Percentiles rank a stretch among this genome's conserved stretches.
Evolutionary conservation across 2,329 filamentous ascomycete species (phyloP).

Genomic region (Fusarium guadeloupense): DNA sequence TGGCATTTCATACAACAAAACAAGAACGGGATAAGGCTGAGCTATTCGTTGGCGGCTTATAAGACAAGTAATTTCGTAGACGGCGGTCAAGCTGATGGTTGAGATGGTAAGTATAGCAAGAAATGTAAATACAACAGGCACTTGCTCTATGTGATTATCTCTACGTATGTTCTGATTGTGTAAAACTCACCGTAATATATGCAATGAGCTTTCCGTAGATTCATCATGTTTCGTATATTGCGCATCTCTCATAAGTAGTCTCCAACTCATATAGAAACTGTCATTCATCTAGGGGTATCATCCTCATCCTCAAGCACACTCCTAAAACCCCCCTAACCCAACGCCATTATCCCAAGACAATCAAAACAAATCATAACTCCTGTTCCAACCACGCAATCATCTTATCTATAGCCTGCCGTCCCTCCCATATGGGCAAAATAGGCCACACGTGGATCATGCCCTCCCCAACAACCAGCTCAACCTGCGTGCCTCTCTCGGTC

Average conservation of each 20-base stretch:
- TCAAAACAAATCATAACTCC: slow-evolving; percentile 1
- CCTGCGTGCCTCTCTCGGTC: slow-evolving; percentile 38
- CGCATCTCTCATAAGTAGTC: neutral
- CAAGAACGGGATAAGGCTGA: neutral
- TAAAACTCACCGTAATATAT: neutral
- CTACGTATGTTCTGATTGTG: neutral
- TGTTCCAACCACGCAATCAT: slow-evolving; percentile 43
- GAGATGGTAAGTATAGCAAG: too few species aligned
- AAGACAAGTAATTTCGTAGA: too few species aligned
- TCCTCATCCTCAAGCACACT: slow-evolving; percentile 5
- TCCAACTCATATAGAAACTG: slow-evolving; percentile 1
- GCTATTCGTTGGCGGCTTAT: neutral
- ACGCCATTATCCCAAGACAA: slow-evolving; percentile 21
- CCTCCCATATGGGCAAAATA: slow-evolving; percentile 44
- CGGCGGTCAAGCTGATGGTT: too few species aligned
- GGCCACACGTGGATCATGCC: slow-evolving; percentile 49
- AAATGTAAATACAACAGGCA: neutral
- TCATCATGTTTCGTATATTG: neutral
- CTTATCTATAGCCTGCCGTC: slow-evolving; percentile 37
- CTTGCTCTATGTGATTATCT: neutral
- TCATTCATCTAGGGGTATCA: slow-evolving; percentile 16
- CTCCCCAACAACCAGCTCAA: slow-evolving; percentile 43
- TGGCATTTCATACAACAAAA: neutral
- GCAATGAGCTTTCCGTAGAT: neutral
- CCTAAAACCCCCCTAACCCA: slow-evolving; percentile 11